phyloP scores from a whole-genome alignment of 768 basidiomycete genomes.

The Candolleomyces efflorescens region DNA sequence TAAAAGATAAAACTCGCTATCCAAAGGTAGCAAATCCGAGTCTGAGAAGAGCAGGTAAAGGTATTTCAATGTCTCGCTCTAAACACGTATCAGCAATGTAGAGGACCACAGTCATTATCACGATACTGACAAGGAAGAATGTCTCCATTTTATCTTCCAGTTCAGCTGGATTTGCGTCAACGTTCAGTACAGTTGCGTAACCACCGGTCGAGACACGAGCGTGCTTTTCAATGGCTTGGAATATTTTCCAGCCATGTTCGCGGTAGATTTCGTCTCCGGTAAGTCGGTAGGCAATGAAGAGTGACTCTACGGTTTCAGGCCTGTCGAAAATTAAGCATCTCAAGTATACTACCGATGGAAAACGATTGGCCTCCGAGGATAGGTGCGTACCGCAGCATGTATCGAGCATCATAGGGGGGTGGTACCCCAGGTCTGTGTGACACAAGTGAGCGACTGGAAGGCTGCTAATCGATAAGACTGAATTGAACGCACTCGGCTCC shows the following conservation, averaged over 20 bases:
- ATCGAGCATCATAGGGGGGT: conserved; percentile 78
- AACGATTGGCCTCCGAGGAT: background rate
- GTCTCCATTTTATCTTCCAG: conserved; percentile 94
- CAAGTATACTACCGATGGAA: too few species aligned
- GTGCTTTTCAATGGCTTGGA: conserved; percentile 84
- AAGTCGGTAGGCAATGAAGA: conserved; percentile 86
- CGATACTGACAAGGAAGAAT: conserved; percentile 72
- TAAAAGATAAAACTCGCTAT: conserved; percentile 48
- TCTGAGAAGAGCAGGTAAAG: conserved; percentile 89
- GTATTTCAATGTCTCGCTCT: conserved; percentile 94
- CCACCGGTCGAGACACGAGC: conserved; percentile 77
- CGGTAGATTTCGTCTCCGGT: conserved; percentile 84
- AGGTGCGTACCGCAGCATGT: conserved; percentile 70
- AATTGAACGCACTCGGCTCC: conserved; percentile 45
- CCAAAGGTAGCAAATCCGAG: conserved; percentile 62
- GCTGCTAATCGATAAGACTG: background rate
- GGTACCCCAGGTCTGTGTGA: conserved; percentile 21
- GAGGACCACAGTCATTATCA: background rate
- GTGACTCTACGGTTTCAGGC: conserved; percentile 91
- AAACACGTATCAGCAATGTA: background rate
- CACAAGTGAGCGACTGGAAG: background rate
- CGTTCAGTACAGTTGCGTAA: conserved; percentile 82
- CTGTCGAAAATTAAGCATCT: conserved; percentile 26
- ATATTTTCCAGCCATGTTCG: conserved; percentile 84
- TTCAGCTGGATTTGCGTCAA: conserved; percentile 65